A percentile compares a stretch with the other conserved stretches of the same genome.
Evolutionary conservation across 768 basidiomycete species (phyloP).

Genomic region (Dentipellis sp.): DNA sequence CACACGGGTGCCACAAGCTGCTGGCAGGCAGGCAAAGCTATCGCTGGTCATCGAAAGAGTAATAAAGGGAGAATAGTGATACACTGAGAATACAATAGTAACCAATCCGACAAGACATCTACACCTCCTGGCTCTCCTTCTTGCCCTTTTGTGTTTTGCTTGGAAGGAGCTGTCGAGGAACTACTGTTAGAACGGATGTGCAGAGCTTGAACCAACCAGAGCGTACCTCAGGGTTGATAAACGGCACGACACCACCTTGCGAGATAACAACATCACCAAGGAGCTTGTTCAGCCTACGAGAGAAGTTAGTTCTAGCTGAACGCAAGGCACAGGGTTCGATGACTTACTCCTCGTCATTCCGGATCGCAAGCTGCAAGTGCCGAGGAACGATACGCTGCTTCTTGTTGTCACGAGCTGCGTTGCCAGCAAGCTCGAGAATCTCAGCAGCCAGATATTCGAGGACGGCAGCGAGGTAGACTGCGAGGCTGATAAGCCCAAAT

Average conservation of each 20-base stretch:
- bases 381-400: conserved; percentile 95
- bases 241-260: conserved; percentile 88
- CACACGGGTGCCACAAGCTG: too few relatives aligned
- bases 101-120: conserved; percentile 11
- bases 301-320: neutral
- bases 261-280: conserved; percentile 85
- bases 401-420: conserved; percentile 86
- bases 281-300: conserved; percentile 54
- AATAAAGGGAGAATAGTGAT: conserved; percentile 5
- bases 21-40: too few relatives aligned
- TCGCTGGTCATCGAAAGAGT: neutral
- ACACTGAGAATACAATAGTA: neutral
- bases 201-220: neutral
- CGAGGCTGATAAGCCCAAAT: neutral
- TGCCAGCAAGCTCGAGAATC: conserved; percentile 89
- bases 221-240: conserved; percentile 55
- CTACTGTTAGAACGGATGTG: neutral
- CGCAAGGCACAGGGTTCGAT: neutral
- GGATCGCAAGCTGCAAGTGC: conserved; percentile 90
- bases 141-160: conserved; percentile 45
- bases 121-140: conserved; percentile 41
- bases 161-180: conserved; percentile 25
- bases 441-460: conserved; percentile 91
- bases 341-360: conserved; percentile 83
- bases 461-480: conserved; percentile 88